These are phyloP conservation scores for Nicotiana otophora DNA, from an alignment of 257 asterid genomes.

Conservation along the genomic window DNA sequence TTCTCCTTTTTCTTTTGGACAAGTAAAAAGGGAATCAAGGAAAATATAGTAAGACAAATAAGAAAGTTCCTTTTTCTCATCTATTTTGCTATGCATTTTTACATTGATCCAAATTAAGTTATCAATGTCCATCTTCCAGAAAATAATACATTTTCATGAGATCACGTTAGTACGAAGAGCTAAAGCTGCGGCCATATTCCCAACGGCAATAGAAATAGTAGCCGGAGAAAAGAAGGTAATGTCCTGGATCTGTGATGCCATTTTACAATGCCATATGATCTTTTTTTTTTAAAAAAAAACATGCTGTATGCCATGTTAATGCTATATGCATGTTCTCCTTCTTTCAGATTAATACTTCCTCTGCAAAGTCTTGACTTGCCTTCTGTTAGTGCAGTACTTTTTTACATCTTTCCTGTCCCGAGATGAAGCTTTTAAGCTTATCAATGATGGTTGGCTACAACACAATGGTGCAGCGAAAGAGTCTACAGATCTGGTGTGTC, in stretches of 20 bases:
- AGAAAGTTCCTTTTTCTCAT: not conserved
- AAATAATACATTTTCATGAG: conserved; percentile 70
- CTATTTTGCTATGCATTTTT: not conserved
- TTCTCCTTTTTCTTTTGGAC: not conserved
- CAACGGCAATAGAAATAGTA: conserved; percentile 86
- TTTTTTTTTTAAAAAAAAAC: too few relatives aligned
- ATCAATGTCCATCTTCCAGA: conserved; percentile 34
- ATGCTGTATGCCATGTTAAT: not conserved
- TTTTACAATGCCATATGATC: not conserved
- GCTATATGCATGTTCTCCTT: not conserved
- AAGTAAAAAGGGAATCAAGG: not conserved
- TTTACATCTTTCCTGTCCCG: conserved; percentile 95
- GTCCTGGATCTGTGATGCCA: conserved; percentile 2
- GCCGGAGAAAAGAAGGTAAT: conserved; percentile 86
- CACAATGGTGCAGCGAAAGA: conserved; percentile 41
- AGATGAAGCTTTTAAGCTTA: conserved; percentile 96
- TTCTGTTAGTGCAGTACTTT: conserved; percentile 63
- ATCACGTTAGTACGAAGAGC: conserved; percentile 82
- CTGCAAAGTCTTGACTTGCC: not conserved
- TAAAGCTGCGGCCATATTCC: conserved; percentile 84
- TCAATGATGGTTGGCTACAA: conserved; percentile 79
- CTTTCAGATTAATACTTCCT: not conserved
- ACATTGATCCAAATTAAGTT: conserved; percentile 5
- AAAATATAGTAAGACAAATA: not conserved
- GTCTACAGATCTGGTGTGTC: conserved; percentile 59